Evolutionary conservation across 106 monocot genomes (phyloP).

Genomic region (Apostasia shenzhenica): DNA sequence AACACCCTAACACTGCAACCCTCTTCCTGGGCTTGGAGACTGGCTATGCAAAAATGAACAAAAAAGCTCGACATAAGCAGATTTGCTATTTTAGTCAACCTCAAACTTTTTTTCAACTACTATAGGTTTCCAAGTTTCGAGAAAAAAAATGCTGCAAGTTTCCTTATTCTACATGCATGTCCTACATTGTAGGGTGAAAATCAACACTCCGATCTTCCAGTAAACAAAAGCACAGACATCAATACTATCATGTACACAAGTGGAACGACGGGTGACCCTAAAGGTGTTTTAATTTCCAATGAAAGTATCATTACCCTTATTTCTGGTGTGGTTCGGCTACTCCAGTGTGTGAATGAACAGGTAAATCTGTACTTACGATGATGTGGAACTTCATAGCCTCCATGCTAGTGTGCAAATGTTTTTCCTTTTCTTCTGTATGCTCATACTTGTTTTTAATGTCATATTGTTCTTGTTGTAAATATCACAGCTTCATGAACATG

Average conservation of each 20-base stretch:
- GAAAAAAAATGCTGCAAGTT: too few species aligned
- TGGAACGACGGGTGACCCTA: slow-evolving; percentile 97
- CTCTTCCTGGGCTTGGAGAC: too few species aligned
- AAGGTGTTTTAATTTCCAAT: slow-evolving; percentile 92
- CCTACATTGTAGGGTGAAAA: slow-evolving; percentile 41
- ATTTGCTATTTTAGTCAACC: too few species aligned
- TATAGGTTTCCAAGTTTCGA: too few species aligned
- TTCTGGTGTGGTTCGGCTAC: slow-evolving; percentile 44
- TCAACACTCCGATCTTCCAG: slow-evolving; percentile 66
- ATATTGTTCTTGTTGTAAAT: not conserved
- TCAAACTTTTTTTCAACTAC: too few species aligned
- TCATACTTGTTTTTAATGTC: too few species aligned
- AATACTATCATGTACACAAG: slow-evolving; percentile 99
- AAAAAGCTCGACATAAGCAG: too few species aligned
- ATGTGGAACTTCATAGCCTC: too few species aligned
- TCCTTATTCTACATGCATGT: not conserved
- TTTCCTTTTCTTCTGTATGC: too few species aligned
- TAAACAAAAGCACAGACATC: slow-evolving; percentile 49
- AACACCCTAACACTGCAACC: too few species aligned
- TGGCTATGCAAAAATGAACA: too few species aligned
- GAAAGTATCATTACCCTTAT: slow-evolving; percentile 66
- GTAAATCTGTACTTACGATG: slow-evolving; percentile 11
- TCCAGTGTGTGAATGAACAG: slow-evolving; percentile 38
- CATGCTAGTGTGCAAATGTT: too few species aligned
- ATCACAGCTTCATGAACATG: slow-evolving; percentile 45